Evolutionary conservation across 1,284 basidiomycete genomes (phyloP).

Genomic region (Naganishia sp.): DNA sequence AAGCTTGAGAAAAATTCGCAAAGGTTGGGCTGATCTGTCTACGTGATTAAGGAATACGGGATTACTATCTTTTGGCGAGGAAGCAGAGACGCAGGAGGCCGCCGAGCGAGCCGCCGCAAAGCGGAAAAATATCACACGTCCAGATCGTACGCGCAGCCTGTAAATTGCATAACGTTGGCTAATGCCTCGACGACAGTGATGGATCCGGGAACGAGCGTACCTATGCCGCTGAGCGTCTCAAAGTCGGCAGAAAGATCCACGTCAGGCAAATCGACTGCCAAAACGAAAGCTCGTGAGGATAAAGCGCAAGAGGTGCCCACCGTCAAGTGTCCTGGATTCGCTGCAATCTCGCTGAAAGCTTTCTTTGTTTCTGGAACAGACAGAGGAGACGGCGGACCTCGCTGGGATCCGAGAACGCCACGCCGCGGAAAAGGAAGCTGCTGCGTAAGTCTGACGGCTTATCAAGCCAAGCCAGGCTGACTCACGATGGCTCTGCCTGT

Average conservation of each 20-base stretch:
- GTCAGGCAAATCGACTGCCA: constrained; percentile 1
- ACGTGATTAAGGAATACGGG: constrained; percentile 69
- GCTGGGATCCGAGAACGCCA: constrained; percentile 72
- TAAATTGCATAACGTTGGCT: background rate
- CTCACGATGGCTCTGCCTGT: constrained; percentile 5
- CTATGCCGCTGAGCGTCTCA: constrained; percentile 21
- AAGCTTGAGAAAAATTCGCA: too few species aligned
- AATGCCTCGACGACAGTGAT: constrained; percentile 1
- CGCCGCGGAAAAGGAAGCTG: constrained; percentile 65
- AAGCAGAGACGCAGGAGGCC: constrained; percentile 66
- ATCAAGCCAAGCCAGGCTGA: background rate
- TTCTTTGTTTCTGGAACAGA: background rate
- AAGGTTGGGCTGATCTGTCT: constrained; percentile 12
- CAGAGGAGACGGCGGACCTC: constrained; percentile 55
- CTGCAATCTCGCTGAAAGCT: background rate
- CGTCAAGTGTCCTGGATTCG: constrained; percentile 13
- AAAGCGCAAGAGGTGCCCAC: background rate
- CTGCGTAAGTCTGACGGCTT: constrained; percentile 56
- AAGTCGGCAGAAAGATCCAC: background rate
- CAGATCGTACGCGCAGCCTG: constrained; percentile 66
- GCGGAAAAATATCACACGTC: constrained; percentile 76
- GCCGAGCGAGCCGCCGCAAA: constrained; percentile 50
- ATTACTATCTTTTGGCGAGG: constrained; percentile 81
- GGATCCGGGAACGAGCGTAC: constrained; percentile 36
- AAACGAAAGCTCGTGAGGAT: background rate